Percentiles rank a stretch among this genome's conserved stretches.
These are phyloP conservation scores for Nicotiana noctiflora DNA, from an alignment of 257 asterid species.

Conservation along the genomic window DNA sequence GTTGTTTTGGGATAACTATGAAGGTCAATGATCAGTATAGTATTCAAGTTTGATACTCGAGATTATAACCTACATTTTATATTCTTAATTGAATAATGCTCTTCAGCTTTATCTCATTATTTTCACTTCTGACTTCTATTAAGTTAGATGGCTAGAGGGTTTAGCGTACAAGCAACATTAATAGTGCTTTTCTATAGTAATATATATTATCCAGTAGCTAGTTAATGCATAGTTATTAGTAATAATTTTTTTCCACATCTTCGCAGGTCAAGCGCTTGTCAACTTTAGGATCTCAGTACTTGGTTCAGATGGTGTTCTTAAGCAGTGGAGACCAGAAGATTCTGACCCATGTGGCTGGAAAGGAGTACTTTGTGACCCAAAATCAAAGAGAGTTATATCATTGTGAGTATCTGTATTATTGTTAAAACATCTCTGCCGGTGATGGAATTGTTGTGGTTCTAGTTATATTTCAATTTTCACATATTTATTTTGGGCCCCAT, in stretches of 20 bases:
- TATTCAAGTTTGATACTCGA: too few species aligned
- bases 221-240: too few species aligned
- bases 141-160: too few species aligned
- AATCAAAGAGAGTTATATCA: constrained; percentile 16
- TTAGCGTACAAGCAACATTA: too few species aligned
- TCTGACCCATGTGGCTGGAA: constrained; percentile 17
- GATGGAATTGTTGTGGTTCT: neutral
- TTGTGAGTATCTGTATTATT: constrained; percentile 9
- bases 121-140: too few species aligned
- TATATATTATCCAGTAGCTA: too few species aligned
- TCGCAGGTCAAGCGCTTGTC: constrained; percentile 12
- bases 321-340: constrained; percentile 18
- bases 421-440: neutral
- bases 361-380: constrained; percentile 15
- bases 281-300: constrained; percentile 10
- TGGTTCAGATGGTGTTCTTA: constrained; percentile 12
- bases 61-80: too few species aligned
- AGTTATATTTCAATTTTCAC: neutral
- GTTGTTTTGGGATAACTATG: too few species aligned
- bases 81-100: too few species aligned
- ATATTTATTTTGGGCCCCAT: neutral
- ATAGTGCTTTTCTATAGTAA: too few species aligned
- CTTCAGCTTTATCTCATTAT: too few species aligned
- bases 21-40: too few species aligned
- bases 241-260: neutral